A percentile compares a stretch with the other conserved stretches of the same genome.
phyloP scores from a whole-genome alignment of 495 filamentous ascomycete genomes.

The Cercophora newfieldiana region DNA sequence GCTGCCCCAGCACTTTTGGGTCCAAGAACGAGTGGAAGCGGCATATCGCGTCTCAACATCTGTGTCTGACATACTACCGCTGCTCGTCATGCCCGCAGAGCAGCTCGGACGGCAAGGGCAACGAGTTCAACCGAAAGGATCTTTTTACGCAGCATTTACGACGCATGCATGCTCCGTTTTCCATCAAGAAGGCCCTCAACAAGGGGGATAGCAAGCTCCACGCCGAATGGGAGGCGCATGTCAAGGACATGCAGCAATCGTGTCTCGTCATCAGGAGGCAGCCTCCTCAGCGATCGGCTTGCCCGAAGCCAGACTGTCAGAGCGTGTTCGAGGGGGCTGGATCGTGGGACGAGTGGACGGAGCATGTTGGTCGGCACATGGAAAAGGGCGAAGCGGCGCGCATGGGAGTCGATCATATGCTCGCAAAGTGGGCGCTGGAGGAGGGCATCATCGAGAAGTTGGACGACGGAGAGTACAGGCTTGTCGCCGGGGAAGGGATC shows the following conservation, averaged over 20 bases:
- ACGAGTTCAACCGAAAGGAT: slow-evolving; percentile 85
- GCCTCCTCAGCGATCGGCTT: slow-evolving; percentile 67
- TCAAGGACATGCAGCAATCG: slow-evolving; percentile 61
- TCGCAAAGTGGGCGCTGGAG: slow-evolving; percentile 58
- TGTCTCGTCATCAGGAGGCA: slow-evolving; percentile 69
- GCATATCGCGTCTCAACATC: slow-evolving; percentile 85
- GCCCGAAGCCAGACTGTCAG: slow-evolving; percentile 67
- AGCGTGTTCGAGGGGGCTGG: slow-evolving; percentile 66
- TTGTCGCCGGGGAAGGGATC: slow-evolving; percentile 38
- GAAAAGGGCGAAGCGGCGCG: slow-evolving; percentile 60
- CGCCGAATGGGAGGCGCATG: slow-evolving; percentile 55
- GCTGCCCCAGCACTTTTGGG: slow-evolving; percentile 80
- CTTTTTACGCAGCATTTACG: slow-evolving; percentile 91
- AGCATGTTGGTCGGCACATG: slow-evolving; percentile 90
- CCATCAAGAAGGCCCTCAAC: slow-evolving; percentile 49
- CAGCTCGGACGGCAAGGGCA: slow-evolving; percentile 57
- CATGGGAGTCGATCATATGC: slow-evolving; percentile 50
- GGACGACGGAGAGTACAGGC: slow-evolving; percentile 51
- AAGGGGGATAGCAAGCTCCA: slow-evolving; percentile 55
- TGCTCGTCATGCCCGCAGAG: slow-evolving; percentile 73
- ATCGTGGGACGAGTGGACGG: slow-evolving; percentile 85
- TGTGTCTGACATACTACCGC: slow-evolving; percentile 80
- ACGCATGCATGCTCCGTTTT: slow-evolving; percentile 77
- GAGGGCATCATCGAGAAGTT: slow-evolving; percentile 57
- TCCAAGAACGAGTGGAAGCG: slow-evolving; percentile 96